phyloP scores from a whole-genome alignment of 176 grass and related monocot genomes.

The Dendrocalamus sinicus region DNA sequence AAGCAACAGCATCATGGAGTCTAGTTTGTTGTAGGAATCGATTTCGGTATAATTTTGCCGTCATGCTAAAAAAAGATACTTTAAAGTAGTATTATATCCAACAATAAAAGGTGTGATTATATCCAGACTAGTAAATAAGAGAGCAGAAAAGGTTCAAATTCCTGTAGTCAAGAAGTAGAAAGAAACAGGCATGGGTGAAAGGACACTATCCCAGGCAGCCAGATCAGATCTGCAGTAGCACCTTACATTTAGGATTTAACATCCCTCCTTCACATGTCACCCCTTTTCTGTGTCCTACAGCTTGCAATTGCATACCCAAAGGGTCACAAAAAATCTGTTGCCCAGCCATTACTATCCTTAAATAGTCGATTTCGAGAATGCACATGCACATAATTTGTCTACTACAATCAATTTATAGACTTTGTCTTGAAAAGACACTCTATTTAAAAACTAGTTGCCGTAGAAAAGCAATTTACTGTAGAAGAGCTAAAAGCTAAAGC shows the following conservation, averaged over 20 bases:
- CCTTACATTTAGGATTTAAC: not conserved
- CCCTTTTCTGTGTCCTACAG: not conserved
- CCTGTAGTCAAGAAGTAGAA: constrained; percentile 3
- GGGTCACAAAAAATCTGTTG: constrained; percentile 17
- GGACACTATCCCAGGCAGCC: not conserved
- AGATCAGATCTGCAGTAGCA: constrained; percentile 7
- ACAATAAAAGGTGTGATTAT: too few species aligned
- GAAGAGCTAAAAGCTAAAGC: too few species aligned
- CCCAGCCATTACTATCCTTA: constrained; percentile 10
- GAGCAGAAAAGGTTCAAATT: constrained; percentile 8
- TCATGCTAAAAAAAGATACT: not conserved
- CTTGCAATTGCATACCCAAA: not conserved
- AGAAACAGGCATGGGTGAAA: not conserved
- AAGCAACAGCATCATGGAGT: too few species aligned
- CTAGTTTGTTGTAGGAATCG: too few species aligned
- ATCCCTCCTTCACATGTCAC: not conserved
- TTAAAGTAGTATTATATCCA: not conserved
- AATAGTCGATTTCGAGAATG: not conserved
- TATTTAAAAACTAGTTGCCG: too few species aligned
- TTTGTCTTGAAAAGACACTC: too few species aligned
- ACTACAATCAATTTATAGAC: too few species aligned
- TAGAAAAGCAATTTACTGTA: not conserved
- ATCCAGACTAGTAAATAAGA: not conserved
- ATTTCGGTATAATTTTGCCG: not conserved
- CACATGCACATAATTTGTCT: not conserved